phyloP scores from a whole-genome alignment of 169 alveolate species.

The Pseudocohnilembus persalinus region DNA sequence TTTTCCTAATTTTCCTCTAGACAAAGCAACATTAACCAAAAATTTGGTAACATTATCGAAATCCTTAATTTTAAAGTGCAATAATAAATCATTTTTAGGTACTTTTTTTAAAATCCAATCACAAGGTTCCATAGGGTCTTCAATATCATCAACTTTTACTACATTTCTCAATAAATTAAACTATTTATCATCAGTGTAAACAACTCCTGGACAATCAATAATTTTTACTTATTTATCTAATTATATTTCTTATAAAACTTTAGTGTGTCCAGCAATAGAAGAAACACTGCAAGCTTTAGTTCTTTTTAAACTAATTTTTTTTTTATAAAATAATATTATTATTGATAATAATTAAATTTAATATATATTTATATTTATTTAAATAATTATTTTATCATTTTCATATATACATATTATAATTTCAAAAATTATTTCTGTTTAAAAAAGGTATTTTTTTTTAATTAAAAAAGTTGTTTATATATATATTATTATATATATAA shows the following conservation, averaged over 20 bases:
- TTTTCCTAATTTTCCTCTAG: slow-evolving; percentile 80
- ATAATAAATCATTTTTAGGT: slow-evolving; percentile 67
- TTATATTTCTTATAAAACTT: slow-evolving; percentile 86
- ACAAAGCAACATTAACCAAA: slow-evolving; percentile 63
- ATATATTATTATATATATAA: too few relatives aligned
- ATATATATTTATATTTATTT: background rate
- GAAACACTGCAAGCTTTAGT: slow-evolving; percentile 90
- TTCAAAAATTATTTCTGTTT: too few relatives aligned
- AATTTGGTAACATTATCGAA: slow-evolving; percentile 65
- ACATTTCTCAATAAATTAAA: slow-evolving; percentile 82
- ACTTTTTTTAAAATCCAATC: slow-evolving; percentile 79
- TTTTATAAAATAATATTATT: background rate
- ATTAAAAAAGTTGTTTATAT: too few relatives aligned
- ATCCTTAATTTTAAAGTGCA: slow-evolving; percentile 74
- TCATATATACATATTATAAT: too few relatives aligned
- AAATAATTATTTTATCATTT: background rate
- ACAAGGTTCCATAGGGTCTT: slow-evolving; percentile 89
- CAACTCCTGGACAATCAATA: slow-evolving; percentile 96
- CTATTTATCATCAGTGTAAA: slow-evolving; percentile 77
- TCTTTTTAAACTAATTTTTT: slow-evolving; percentile 77
- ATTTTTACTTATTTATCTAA: slow-evolving; percentile 88
- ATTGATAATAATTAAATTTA: background rate
- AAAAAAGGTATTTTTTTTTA: too few relatives aligned
- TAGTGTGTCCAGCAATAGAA: slow-evolving; percentile 93
- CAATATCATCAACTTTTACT: slow-evolving; percentile 86